These are phyloP conservation scores for Pseudozyma tsukubaensis DNA, from an alignment of 1,284 basidiomycete genomes.

Conservation along the genomic window DNA sequence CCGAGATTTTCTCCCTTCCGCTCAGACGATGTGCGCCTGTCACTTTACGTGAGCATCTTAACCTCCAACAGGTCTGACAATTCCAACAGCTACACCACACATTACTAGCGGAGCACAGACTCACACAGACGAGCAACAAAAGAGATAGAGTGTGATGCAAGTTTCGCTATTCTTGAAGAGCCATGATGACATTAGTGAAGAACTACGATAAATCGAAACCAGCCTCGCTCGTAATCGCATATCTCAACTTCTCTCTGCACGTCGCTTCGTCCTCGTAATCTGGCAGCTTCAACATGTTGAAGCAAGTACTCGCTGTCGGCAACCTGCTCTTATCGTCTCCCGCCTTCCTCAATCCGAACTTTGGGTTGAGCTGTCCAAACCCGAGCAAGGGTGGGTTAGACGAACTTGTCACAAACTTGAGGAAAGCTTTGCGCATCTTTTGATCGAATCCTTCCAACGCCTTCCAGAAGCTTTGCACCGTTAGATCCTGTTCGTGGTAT, in stretches of 20 bases:
- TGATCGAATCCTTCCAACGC: slow-evolving; percentile 59
- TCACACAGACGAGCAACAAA: too few species aligned
- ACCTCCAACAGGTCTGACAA: too few species aligned
- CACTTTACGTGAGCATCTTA: background rate
- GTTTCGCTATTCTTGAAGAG: too few species aligned
- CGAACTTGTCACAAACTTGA: slow-evolving; percentile 66
- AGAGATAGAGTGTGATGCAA: too few species aligned
- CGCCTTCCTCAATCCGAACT: slow-evolving; percentile 61
- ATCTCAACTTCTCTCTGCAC: slow-evolving; percentile 60
- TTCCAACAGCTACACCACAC: too few species aligned
- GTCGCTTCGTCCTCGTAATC: slow-evolving; percentile 56
- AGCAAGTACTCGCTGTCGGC: slow-evolving; percentile 66
- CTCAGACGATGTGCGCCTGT: background rate
- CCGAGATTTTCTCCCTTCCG: slow-evolving; percentile 11
- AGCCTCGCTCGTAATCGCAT: slow-evolving; percentile 64
- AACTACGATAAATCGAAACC: slow-evolving; percentile 65
- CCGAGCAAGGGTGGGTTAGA: slow-evolving; percentile 67
- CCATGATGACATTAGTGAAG: background rate
- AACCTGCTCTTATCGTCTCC: slow-evolving; percentile 62
- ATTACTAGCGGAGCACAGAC: too few species aligned
- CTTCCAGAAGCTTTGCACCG: slow-evolving; percentile 65
- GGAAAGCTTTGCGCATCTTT: slow-evolving; percentile 52
- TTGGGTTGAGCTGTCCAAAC: slow-evolving; percentile 63
- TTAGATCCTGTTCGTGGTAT: slow-evolving; percentile 64
- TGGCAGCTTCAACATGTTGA: slow-evolving; percentile 67